Percentiles rank a stretch among this genome's conserved stretches.
Evolutionary conservation across 306 rosid species (phyloP).

Genomic region (Myrica gale): DNA sequence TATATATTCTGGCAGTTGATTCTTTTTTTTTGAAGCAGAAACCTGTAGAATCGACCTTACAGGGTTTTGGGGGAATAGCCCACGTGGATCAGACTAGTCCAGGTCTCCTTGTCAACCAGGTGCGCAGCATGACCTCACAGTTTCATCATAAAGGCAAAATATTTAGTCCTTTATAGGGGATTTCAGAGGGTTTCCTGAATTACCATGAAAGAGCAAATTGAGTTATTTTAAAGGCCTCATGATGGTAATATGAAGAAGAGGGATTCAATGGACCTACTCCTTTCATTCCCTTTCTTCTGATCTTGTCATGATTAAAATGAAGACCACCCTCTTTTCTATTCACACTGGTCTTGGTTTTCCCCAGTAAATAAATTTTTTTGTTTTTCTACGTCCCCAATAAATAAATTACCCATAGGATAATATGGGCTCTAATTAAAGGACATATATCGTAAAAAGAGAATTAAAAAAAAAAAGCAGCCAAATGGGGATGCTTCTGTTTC

Average conservation of each 20-base stretch:
- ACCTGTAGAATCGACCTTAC: neutral
- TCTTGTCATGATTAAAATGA: conserved; percentile 40
- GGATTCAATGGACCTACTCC: conserved; percentile 50
- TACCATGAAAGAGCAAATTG: conserved; percentile 18
- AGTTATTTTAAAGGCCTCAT: conserved; percentile 29
- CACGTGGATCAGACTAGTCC: conserved; percentile 13
- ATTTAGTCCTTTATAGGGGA: neutral
- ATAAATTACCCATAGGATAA: neutral
- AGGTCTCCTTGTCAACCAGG: conserved; percentile 12
- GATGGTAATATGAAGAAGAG: conserved; percentile 39
- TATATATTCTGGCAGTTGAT: neutral
- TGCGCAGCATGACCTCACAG: conserved; percentile 55
- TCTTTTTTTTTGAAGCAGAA: neutral
- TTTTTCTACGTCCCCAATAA: no score
- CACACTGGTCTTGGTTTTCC: neutral
- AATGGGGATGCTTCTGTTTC: neutral
- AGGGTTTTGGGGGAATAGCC: neutral
- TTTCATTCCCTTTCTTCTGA: conserved; percentile 38
- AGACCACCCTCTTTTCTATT: conserved; percentile 27
- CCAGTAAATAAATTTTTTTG: no score
- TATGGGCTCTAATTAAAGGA: neutral
- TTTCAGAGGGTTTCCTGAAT: neutral
- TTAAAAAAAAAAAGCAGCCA: neutral
- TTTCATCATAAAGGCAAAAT: conserved; percentile 35
- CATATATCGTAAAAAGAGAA: neutral